phyloP scores from a whole-genome alignment of 306 rosid genomes.

The Lotus japonicus region DNA sequence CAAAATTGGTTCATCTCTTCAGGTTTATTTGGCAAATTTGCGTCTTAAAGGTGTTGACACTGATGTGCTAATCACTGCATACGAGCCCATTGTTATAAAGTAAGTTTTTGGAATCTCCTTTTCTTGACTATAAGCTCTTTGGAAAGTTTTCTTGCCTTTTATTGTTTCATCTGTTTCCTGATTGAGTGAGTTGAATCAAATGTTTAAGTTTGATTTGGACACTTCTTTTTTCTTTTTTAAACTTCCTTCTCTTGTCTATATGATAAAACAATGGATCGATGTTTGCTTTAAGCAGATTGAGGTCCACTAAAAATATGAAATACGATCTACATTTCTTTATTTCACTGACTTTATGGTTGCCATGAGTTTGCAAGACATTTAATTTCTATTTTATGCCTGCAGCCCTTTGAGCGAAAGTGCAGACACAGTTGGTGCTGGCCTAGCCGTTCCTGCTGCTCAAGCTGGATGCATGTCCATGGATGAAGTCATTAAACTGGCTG shows the following conservation, averaged over 20 bases:
- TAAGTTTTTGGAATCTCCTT: conserved; percentile 31
- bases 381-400: conserved; percentile 27
- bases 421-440: conserved; percentile 59
- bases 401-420: conserved; percentile 88
- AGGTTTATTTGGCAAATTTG: conserved; percentile 84
- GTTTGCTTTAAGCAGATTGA: neutral
- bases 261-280: neutral
- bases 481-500: conserved; percentile 63
- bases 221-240: neutral
- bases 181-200: neutral
- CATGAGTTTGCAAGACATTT: neutral
- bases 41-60: conserved; percentile 79
- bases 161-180: neutral
- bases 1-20: conserved; percentile 15
- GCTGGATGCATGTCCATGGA: conserved; percentile 66
- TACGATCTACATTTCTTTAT: neutral
- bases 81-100: conserved; percentile 87
- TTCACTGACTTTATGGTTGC: neutral
- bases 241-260: neutral
- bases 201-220: neutral
- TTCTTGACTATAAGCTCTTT: neutral
- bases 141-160: neutral
- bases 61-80: conserved; percentile 71
- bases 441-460: conserved; percentile 62
- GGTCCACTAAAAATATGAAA: neutral